Conservation (phyloP, 192 early-diverging fungal species). For the Coemansia javaensis region DNA sequence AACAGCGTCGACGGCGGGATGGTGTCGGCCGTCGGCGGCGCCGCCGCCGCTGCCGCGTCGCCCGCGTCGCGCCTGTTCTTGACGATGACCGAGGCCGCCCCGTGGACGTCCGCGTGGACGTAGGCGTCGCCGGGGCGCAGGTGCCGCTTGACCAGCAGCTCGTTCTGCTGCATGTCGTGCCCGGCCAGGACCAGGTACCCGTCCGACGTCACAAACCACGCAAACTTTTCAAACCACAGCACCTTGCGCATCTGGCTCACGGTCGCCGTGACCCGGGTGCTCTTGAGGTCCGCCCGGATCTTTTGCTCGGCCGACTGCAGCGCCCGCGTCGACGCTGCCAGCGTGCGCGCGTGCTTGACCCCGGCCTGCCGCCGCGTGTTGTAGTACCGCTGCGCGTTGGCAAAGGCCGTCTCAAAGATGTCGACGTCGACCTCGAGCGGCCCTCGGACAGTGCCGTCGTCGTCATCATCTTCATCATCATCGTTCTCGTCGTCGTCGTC, state of each 20-base stretch:
- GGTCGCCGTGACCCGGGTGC: constrained; percentile 65
- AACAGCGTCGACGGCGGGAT: constrained; percentile 87
- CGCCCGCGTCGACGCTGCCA: constrained; percentile 78
- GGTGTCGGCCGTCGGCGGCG: constrained; percentile 22
- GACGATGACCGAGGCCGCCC: constrained; percentile 83
- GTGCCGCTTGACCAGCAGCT: constrained; percentile 76
- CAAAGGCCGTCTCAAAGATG: constrained; percentile 81
- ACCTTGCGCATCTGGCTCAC: constrained; percentile 87
- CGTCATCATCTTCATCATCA: constrained; percentile 21
- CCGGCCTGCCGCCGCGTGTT: constrained; percentile 76
- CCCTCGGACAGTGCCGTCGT: constrained; percentile 38
- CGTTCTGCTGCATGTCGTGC: constrained; percentile 89
- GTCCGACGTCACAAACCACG: constrained; percentile 92
- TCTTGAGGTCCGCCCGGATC: constrained; percentile 74
- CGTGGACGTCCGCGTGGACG: constrained; percentile 91
- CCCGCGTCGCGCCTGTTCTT: constrained; percentile 56
- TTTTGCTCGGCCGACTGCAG: constrained; percentile 88
- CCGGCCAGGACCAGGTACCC: constrained; percentile 92
- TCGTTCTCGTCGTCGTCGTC: constrained; percentile 56
- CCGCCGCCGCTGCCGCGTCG: not conserved
- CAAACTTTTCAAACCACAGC: constrained; percentile 98
- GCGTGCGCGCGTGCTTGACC: constrained; percentile 86
- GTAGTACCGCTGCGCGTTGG: constrained; percentile 88
- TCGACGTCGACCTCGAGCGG: constrained; percentile 72
- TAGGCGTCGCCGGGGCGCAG: constrained; percentile 71